A percentile compares a stretch with the other conserved stretches of the same genome.
Conservation (phyloP, 1,284 basidiomycete species). For the Fomitopsis pinicola region DNA sequence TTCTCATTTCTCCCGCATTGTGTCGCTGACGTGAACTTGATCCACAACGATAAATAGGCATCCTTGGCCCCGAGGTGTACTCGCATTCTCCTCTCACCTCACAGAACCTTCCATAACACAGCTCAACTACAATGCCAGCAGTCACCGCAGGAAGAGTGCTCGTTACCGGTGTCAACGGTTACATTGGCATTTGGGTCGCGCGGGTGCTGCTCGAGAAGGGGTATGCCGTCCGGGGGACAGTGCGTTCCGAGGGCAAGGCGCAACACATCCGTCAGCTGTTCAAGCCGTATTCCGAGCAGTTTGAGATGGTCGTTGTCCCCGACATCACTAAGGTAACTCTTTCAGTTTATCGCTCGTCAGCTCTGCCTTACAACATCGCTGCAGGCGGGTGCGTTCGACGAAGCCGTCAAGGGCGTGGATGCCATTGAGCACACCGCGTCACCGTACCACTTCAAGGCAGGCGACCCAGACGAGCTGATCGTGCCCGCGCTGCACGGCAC, state of each 20-base stretch:
- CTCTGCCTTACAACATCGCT: background rate
- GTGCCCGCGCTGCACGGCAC: slow-evolving; percentile 28
- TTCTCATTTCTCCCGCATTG: background rate
- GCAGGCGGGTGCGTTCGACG: slow-evolving; percentile 36
- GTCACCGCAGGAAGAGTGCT: slow-evolving; percentile 29
- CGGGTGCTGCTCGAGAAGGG: slow-evolving; percentile 35
- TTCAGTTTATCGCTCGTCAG: background rate
- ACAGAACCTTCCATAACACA: background rate
- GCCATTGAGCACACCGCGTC: slow-evolving; percentile 44
- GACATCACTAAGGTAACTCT: slow-evolving; percentile 48
- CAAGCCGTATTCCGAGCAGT: slow-evolving; percentile 38
- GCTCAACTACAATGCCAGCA: slow-evolving; percentile 21
- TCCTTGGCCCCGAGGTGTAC: background rate
- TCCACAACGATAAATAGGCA: background rate
- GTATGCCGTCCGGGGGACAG: slow-evolving; percentile 54
- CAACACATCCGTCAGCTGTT: slow-evolving; percentile 46
- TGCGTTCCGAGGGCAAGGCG: slow-evolving; percentile 48
- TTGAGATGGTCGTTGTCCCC: slow-evolving; percentile 48
- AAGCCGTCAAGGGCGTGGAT: slow-evolving; percentile 38
- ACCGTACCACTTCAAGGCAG: slow-evolving; percentile 34
- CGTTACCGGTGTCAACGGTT: slow-evolving; percentile 40
- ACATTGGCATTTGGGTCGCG: slow-evolving; percentile 38
- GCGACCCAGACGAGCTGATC: slow-evolving; percentile 33
- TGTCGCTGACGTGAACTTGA: too few species aligned
- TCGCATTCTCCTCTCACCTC: background rate